Percentiles rank a stretch among this genome's conserved stretches.
Evolutionary conservation across 805 yeast genomes (phyloP).

Genomic region (Tetrapisispora pingtungensis): DNA sequence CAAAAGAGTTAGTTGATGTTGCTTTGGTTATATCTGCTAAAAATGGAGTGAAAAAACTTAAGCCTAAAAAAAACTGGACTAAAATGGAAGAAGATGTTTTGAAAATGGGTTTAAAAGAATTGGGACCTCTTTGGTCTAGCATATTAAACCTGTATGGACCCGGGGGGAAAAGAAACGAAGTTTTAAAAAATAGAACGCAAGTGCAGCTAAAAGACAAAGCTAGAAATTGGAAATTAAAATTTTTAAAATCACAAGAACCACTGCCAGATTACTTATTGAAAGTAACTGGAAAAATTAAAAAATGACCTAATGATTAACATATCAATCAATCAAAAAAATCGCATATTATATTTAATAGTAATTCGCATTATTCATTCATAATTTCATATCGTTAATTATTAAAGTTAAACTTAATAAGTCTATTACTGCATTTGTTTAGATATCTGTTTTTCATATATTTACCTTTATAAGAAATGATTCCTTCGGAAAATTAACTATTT

Average conservation of each 20-base stretch:
- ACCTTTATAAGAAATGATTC: not conserved
- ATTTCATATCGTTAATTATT: too few relatives aligned
- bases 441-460: not conserved
- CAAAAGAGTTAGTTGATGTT: constrained; percentile 13
- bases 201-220: constrained; percentile 95
- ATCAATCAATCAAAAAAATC: too few relatives aligned
- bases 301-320: constrained; percentile 10
- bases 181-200: constrained; percentile 76
- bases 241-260: constrained; percentile 60
- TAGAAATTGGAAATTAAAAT: constrained; percentile 86
- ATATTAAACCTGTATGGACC: constrained; percentile 87
- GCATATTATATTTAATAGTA: too few relatives aligned
- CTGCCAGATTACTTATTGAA: constrained; percentile 71
- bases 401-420: too few relatives aligned
- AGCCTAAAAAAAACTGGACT: constrained; percentile 50
- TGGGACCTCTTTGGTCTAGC: constrained; percentile 92
- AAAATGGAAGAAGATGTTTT: constrained; percentile 80
- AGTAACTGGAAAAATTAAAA: constrained; percentile 76
- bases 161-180: constrained; percentile 80
- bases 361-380: too few relatives aligned
- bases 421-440: too few relatives aligned
- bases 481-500: too few relatives aligned
- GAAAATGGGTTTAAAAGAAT: constrained; percentile 60
- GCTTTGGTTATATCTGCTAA: constrained; percentile 18
- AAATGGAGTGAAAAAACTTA: constrained; percentile 19